Percentiles rank a stretch among this genome's conserved stretches.
phyloP scores from a whole-genome alignment of 1,139 yeast genomes.

The Pichia sorboxylosa region DNA sequence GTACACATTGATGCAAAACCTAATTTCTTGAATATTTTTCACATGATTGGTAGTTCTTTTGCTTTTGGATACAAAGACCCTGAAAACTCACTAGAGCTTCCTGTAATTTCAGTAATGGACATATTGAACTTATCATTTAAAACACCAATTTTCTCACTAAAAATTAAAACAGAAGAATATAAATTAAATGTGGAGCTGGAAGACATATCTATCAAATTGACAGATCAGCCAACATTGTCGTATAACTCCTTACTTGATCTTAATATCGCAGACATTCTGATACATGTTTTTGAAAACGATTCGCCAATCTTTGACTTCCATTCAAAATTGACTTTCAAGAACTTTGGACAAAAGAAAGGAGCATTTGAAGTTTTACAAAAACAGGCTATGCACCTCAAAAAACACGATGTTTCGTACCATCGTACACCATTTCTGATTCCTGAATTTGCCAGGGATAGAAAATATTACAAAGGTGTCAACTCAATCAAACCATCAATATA shows the following conservation, averaged over 20 bases:
- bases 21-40: slow-evolving; percentile 35
- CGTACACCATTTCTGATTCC: slow-evolving; percentile 62
- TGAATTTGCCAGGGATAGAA: slow-evolving; percentile 26
- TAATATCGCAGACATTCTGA: slow-evolving; percentile 36
- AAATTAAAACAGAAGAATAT: slow-evolving; percentile 19
- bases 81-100: slow-evolving; percentile 59
- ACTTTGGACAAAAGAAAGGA: slow-evolving; percentile 46
- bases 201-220: slow-evolving; percentile 36
- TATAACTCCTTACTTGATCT: slow-evolving; percentile 49
- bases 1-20: slow-evolving; percentile 44
- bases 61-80: slow-evolving; percentile 56
- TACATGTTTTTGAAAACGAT: slow-evolving; percentile 22
- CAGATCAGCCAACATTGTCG: slow-evolving; percentile 60
- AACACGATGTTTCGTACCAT: slow-evolving; percentile 77
- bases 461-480: slow-evolving; percentile 38
- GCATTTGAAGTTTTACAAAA: slow-evolving; percentile 33
- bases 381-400: slow-evolving; percentile 56
- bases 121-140: slow-evolving; percentile 48
- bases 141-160: slow-evolving; percentile 28
- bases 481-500: slow-evolving; percentile 52
- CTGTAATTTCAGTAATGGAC: slow-evolving; percentile 51
- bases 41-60: slow-evolving; percentile 34
- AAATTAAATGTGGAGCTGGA: slow-evolving; percentile 14
- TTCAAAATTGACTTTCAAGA: slow-evolving; percentile 49
- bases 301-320: slow-evolving; percentile 23